These are phyloP conservation scores for Cucumis melo DNA, from an alignment of 306 rosid genomes.

Conservation along the genomic window DNA sequence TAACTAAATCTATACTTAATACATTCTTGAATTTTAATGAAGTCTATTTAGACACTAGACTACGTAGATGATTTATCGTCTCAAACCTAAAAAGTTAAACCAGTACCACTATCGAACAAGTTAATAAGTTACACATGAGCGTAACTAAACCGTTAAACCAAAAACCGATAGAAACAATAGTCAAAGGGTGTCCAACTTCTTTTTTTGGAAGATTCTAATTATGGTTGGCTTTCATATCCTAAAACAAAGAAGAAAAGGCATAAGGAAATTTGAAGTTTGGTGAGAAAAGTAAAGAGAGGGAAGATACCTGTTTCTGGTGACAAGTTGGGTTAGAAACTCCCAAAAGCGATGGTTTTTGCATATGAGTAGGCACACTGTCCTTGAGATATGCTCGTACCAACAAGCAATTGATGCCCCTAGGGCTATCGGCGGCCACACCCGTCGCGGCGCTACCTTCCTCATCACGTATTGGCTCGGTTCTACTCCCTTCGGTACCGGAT, in stretches of 20 bases:
- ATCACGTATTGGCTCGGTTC: constrained; percentile 64
- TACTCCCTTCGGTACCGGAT: constrained; percentile 56
- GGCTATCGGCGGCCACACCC: constrained; percentile 72
- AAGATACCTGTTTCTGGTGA: constrained; percentile 73
- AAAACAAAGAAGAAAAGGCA: not conserved
- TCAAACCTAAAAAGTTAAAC: not conserved
- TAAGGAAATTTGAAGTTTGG: not conserved
- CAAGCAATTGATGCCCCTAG: constrained; percentile 78
- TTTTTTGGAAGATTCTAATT: not conserved
- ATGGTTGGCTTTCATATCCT: not conserved
- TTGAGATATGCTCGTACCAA: constrained; percentile 85
- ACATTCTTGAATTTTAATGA: no score
- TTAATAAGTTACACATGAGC: not conserved
- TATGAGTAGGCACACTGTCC: constrained; percentile 65
- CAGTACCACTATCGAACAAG: not conserved
- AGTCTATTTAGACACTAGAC: no score
- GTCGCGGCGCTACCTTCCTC: constrained; percentile 77
- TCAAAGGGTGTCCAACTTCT: not conserved
- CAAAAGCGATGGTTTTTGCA: constrained; percentile 85
- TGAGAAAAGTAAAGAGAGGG: not conserved
- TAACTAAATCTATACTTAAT: no score
- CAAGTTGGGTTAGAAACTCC: constrained; percentile 62
- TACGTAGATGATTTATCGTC: no score
- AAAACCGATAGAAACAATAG: not conserved
- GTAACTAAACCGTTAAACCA: not conserved